Percentiles rank a stretch among this genome's conserved stretches.
Conservation (phyloP, 148 eudicot species). For the Nyssa sinensis region DNA sequence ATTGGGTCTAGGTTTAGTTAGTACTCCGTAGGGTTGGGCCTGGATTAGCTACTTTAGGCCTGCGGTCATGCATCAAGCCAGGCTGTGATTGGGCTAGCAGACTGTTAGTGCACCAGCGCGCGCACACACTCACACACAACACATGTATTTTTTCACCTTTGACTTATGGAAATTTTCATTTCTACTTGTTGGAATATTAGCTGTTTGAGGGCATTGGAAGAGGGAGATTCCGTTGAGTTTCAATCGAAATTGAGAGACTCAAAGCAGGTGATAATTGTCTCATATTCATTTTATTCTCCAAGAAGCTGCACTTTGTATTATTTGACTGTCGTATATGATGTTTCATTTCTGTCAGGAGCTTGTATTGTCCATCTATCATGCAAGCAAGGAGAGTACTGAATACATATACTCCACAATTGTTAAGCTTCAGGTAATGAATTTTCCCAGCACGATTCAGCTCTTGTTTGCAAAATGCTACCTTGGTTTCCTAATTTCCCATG, state of each 20-base stretch:
- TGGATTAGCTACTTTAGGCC: neutral
- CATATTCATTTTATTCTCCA: neutral
- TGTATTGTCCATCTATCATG: conserved; percentile 63
- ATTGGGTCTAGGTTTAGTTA: neutral
- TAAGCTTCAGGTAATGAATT: conserved; percentile 76
- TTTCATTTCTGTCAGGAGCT: conserved; percentile 54
- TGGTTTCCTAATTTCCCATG: neutral
- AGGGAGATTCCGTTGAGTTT: conserved; percentile 75
- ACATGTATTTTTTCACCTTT: neutral
- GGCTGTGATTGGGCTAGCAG: neutral
- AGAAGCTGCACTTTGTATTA: conserved; percentile 3
- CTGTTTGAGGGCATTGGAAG: conserved; percentile 87
- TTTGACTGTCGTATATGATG: conserved; percentile 8
- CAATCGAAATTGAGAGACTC: conserved; percentile 50
- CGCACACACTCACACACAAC: too few species aligned
- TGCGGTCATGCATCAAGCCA: too few species aligned
- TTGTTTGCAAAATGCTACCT: neutral
- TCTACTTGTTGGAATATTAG: conserved; percentile 36
- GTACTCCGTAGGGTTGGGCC: neutral
- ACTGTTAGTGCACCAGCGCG: neutral
- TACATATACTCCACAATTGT: conserved; percentile 74
- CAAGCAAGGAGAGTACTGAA: conserved; percentile 90
- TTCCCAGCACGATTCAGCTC: conserved; percentile 6
- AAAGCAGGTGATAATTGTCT: conserved; percentile 63
- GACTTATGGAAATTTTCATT: neutral